Percentiles rank a stretch among this genome's conserved stretches.
Evolutionary conservation across 768 basidiomycete genomes (phyloP).

Genomic region (Tubosaeta sp.): DNA sequence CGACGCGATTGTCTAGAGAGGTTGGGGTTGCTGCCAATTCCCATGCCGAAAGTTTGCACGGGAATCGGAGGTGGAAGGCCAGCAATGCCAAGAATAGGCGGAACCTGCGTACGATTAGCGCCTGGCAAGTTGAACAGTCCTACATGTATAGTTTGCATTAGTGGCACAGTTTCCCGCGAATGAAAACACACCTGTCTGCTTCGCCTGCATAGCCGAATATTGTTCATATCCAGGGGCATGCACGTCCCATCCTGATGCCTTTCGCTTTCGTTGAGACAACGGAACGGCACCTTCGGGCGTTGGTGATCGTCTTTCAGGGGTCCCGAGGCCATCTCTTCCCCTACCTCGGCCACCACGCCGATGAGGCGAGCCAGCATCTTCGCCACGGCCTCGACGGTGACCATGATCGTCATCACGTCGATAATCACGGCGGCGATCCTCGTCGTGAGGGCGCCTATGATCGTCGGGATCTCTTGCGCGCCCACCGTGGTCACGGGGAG

Average conservation of each 20-base stretch:
- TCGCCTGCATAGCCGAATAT: slow-evolving; percentile 94
- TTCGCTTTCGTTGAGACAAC: slow-evolving; percentile 80
- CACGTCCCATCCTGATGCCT: slow-evolving; percentile 94
- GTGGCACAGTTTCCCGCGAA: not conserved
- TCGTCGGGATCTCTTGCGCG: slow-evolving; percentile 47
- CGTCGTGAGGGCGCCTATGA: slow-evolving; percentile 41
- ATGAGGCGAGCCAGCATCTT: slow-evolving; percentile 37
- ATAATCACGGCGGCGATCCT: slow-evolving; percentile 47
- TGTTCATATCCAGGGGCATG: slow-evolving; percentile 94
- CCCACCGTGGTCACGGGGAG: slow-evolving; percentile 42
- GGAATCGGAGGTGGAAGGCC: slow-evolving; percentile 81
- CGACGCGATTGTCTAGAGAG: slow-evolving; percentile 90
- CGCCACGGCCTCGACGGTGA: slow-evolving; percentile 31
- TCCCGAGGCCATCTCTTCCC: slow-evolving; percentile 47
- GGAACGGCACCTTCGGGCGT: slow-evolving; percentile 84
- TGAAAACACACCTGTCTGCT: slow-evolving; percentile 75
- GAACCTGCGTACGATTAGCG: slow-evolving; percentile 84
- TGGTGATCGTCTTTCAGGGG: slow-evolving; percentile 79
- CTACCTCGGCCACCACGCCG: slow-evolving; percentile 48
- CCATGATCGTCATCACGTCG: slow-evolving; percentile 41
- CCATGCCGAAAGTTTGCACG: slow-evolving; percentile 82
- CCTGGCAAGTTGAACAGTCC: slow-evolving; percentile 97
- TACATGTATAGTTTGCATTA: slow-evolving; percentile 29
- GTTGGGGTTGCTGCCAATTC: slow-evolving; percentile 82
- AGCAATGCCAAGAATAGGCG: slow-evolving; percentile 75